These are phyloP conservation scores for Solanum pimpinellifolium DNA, from an alignment of 257 asterid species.

Conservation along the genomic window DNA sequence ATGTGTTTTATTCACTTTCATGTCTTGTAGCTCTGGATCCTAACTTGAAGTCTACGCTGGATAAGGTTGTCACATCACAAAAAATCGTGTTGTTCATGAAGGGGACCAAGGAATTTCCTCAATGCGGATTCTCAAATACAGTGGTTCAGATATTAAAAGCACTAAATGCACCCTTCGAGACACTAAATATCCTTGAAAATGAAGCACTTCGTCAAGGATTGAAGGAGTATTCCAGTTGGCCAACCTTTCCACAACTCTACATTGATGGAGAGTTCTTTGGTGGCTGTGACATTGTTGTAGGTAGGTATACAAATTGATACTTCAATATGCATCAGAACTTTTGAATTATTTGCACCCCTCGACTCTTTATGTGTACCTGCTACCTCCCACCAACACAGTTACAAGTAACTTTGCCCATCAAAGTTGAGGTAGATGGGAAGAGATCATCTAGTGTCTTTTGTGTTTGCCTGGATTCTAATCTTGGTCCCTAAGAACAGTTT, in stretches of 20 bases:
- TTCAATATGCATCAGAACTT: background rate
- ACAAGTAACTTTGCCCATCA: background rate
- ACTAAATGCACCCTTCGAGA: conserved; percentile 65
- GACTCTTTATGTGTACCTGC: background rate
- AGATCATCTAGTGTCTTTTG: background rate
- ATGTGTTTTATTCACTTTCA: background rate
- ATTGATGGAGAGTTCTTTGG: conserved; percentile 90
- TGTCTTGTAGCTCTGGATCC: conserved; percentile 54
- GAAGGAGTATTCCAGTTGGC: conserved; percentile 92
- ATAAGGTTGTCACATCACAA: conserved; percentile 66
- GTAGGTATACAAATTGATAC: conserved; percentile 16
- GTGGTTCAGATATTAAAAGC: conserved; percentile 73
- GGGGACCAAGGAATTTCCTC: conserved; percentile 89
- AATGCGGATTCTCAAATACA: conserved; percentile 81
- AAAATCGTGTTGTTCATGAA: conserved; percentile 80
- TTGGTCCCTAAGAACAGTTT: background rate
- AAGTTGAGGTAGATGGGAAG: background rate
- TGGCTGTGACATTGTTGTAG: conserved; percentile 82
- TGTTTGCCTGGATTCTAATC: background rate
- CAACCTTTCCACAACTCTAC: conserved; percentile 85
- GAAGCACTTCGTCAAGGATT: conserved; percentile 70
- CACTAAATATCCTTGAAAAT: conserved; percentile 68
- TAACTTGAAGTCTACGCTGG: conserved; percentile 61
- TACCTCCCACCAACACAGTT: background rate
- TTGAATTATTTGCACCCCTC: background rate